Evolutionary conservation across 2,329 filamentous ascomycete genomes (phyloP), one percentile per base, ranked within the genome.

Genomic region (Sarocladium oryzae): DNA sequence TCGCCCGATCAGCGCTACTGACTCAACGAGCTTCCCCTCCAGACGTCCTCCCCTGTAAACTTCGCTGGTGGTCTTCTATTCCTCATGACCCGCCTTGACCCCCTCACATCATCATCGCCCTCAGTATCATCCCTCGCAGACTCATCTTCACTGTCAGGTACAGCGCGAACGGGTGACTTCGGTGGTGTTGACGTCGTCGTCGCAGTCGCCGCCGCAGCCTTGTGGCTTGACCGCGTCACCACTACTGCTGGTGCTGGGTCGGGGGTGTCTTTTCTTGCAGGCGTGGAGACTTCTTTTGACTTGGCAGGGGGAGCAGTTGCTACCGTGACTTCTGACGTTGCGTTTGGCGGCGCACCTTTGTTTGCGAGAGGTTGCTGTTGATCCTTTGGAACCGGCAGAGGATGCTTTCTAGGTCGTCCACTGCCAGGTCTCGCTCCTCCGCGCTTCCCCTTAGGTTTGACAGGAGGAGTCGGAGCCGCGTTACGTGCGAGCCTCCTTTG

Each of bases 371-470:
- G 28, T 13, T 30, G 28, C 28, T 30, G 50, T 24, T 52, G 40
- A 10, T 56, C 48, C 50, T 61, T 62, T 8, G 56, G 56, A 18
- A 51, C 55, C 15, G 55, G 53, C 37, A 63, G 62, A 28, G 65
- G 66, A 35, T 69, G 65, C 57, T 69, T 69, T 58, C 67, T 66
- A 60, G 67, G 67, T 41, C 67, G 61, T 24, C 67, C 67, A 52
- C 67, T 69, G 10, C 67, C 67, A 4, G 67, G 67, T 41, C 67
- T 61, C 26, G 67, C 67, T 7, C 67, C 67, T 28, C 67, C 67
- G 36, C 67, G 62, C 54, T 69, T 69, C 32, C 67, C 66, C 56
- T 68, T 68, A 13, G 56, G 56, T 41, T 58, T 58, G 18, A 56
- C 58, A 52, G 55, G 52, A 49, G 51, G 24, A 49, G 59, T 59